Percentiles rank a stretch among this genome's conserved stretches.
These are phyloP conservation scores for Aegle marmelos DNA, from an alignment of 345 rosid genomes.

Conservation along the genomic window DNA sequence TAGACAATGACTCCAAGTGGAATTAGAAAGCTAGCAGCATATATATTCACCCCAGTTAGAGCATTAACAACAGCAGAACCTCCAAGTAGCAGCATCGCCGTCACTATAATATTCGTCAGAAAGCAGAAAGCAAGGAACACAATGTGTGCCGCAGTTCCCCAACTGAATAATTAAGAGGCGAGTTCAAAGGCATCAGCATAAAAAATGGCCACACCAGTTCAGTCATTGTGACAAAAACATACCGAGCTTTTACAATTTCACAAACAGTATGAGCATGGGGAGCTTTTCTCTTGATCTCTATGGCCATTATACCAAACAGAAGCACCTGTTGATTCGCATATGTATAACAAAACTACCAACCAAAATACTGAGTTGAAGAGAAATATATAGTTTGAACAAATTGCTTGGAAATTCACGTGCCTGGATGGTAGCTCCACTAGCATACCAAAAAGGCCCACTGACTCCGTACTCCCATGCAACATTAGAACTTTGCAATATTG, in stretches of 20 bases:
- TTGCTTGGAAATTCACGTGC: constrained; percentile 25
- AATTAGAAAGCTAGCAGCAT: constrained; percentile 86
- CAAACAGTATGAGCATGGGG: constrained; percentile 92
- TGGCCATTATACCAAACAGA: constrained; percentile 90
- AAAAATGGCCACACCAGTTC: not conserved
- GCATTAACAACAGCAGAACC: constrained; percentile 97
- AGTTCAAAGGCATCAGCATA: not conserved
- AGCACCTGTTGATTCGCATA: constrained; percentile 48
- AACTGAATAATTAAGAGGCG: constrained; percentile 37
- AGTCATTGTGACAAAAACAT: constrained; percentile 3
- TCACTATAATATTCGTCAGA: constrained; percentile 70
- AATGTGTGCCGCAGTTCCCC: constrained; percentile 85
- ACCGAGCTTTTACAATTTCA: constrained; percentile 95
- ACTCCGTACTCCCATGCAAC: constrained; percentile 94
- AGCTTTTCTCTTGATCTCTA: constrained; percentile 95
- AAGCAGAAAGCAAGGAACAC: constrained; percentile 87
- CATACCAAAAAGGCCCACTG: constrained; percentile 98
- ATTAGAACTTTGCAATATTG: constrained; percentile 95
- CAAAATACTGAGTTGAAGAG: not conserved
- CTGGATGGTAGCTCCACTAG: constrained; percentile 96
- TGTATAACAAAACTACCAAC: not conserved
- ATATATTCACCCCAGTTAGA: constrained; percentile 79
- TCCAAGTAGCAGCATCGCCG: constrained; percentile 91
- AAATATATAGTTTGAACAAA: not conserved
- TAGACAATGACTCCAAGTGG: constrained; percentile 89